Conservation (phyloP, 2,329 filamentous ascomycete species). For the Didymella arachidicola region DNA sequence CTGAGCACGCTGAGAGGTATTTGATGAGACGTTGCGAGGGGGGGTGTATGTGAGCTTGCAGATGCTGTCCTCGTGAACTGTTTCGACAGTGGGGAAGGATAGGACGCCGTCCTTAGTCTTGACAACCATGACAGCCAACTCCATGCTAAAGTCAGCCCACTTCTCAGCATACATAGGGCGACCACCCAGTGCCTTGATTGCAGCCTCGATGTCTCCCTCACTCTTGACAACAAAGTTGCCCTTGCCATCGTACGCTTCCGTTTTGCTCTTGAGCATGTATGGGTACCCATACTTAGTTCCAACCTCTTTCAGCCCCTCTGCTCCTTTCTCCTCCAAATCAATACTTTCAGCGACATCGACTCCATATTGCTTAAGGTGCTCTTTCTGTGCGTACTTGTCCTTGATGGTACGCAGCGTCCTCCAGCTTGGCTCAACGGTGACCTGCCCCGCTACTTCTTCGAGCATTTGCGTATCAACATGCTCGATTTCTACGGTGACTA, state of each 20-base stretch:
- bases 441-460: conserved; percentile 76
- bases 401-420: conserved; percentile 87
- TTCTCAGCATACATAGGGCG: conserved; percentile 86
- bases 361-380: conserved; percentile 71
- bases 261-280: conserved; percentile 91
- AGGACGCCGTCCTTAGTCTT: conserved; percentile 79
- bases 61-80: conserved; percentile 92
- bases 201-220: conserved; percentile 67
- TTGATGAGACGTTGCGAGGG: conserved; percentile 71
- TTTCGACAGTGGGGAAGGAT: conserved; percentile 91
- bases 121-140: conserved; percentile 93
- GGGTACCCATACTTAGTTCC: conserved; percentile 76
- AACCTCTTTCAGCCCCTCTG: conserved; percentile 68
- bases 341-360: conserved; percentile 78
- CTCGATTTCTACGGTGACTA: conserved; percentile 93
- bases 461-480: conserved; percentile 91
- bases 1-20: conserved; percentile 71
- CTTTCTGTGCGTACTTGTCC: conserved; percentile 92
- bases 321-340: conserved; percentile 67
- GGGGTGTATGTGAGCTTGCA: conserved; percentile 93
- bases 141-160: conserved; percentile 84
- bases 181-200: conserved; percentile 69
- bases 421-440: conserved; percentile 80
- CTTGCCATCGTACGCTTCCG: conserved; percentile 90
- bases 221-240: conserved; percentile 73